phyloP scores from a whole-genome alignment of 176 grass and related monocot species.

The Alloteropsis semialata region DNA sequence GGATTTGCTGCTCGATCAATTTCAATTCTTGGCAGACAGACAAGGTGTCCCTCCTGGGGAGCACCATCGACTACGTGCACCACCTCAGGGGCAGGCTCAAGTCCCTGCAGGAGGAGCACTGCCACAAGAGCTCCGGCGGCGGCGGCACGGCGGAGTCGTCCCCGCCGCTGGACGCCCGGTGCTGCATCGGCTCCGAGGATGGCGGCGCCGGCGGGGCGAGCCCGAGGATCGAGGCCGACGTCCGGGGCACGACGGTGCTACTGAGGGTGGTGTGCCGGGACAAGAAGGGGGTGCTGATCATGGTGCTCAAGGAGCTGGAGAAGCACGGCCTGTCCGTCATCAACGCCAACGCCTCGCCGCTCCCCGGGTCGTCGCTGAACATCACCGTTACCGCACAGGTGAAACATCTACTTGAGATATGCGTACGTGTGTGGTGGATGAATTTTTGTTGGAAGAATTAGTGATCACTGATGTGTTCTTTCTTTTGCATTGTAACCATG shows the following conservation, averaged over 20 bases:
- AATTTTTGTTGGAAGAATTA: too few relatives aligned
- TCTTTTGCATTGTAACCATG: neutral
- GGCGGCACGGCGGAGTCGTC: neutral
- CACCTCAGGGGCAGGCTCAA: slow-evolving; percentile 7
- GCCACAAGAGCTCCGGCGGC: neutral
- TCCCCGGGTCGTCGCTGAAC: neutral
- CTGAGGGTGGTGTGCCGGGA: slow-evolving; percentile 29
- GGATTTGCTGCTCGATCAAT: neutral
- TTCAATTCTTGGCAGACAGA: slow-evolving; percentile 27
- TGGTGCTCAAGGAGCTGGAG: slow-evolving; percentile 36
- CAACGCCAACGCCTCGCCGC: slow-evolving; percentile 24
- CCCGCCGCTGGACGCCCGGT: neutral
- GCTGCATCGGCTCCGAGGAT: neutral
- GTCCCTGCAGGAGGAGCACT: neutral
- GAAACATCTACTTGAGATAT: neutral
- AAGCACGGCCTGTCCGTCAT: slow-evolving; percentile 21
- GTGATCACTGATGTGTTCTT: neutral
- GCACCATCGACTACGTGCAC: slow-evolving; percentile 30
- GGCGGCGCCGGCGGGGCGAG: neutral
- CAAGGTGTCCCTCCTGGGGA: slow-evolving; percentile 34
- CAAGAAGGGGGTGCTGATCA: slow-evolving; percentile 38
- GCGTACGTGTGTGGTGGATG: too few relatives aligned
- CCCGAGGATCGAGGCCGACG: neutral
- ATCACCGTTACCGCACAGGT: slow-evolving; percentile 39
- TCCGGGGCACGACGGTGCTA: slow-evolving; percentile 18